Conservation (phyloP, 208 protist species). For the Acanthamoeba healyi region DNA sequence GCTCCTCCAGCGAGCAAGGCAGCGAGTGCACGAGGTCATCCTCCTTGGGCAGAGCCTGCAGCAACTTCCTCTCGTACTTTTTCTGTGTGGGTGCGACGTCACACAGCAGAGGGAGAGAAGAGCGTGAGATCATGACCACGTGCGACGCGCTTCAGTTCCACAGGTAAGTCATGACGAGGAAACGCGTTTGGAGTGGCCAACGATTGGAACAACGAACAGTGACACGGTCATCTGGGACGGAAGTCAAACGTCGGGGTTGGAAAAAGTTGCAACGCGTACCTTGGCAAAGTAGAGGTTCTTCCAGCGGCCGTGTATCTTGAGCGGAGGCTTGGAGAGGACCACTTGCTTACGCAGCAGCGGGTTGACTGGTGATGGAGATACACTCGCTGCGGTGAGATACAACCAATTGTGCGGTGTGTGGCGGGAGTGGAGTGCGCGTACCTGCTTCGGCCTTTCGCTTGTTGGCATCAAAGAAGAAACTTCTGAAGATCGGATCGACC, state of each 20-base stretch:
- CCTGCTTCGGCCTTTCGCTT: neutral
- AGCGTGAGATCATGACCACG: neutral
- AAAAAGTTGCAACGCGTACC: neutral
- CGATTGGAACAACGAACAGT: neutral
- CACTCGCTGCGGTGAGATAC: too few species aligned
- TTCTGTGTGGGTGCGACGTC: neutral
- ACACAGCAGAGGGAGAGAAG: neutral
- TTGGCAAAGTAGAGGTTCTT: conserved; percentile 19
- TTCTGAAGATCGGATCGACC: neutral
- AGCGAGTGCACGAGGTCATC: conserved; percentile 26
- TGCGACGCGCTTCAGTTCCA: too few species aligned
- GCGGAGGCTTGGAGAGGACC: neutral
- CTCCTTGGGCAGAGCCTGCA: neutral
- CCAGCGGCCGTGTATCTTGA: conserved; percentile 26
- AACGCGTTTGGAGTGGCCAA: too few species aligned
- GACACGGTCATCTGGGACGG: too few species aligned
- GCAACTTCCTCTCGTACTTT: conserved; percentile 48
- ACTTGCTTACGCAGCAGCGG: conserved; percentile 26
- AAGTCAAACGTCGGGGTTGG: neutral
- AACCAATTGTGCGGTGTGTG: too few species aligned
- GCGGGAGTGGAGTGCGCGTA: neutral
- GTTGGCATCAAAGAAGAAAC: neutral
- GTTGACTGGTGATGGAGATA: neutral
- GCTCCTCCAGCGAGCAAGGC: conserved; percentile 20
- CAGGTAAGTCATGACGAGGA: too few species aligned